These are phyloP conservation scores for Fusarium torulosum DNA, from an alignment of 2,329 filamentous ascomycete genomes.

Conservation along the genomic window DNA sequence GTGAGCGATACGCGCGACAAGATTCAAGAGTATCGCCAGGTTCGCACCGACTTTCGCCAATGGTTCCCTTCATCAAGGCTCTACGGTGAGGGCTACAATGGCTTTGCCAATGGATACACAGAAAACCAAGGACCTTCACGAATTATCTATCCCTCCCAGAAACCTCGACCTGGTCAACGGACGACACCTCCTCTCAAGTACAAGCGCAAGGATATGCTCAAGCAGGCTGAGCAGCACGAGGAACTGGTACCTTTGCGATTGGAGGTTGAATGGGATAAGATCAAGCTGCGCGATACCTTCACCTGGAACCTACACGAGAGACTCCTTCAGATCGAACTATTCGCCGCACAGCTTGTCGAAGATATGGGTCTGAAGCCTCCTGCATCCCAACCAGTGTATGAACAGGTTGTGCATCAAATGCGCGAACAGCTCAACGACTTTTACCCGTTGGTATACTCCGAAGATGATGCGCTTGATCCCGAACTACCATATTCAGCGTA, in stretches of 20 bases:
- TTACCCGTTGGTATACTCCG: slow-evolving; percentile 89
- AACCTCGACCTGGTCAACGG: slow-evolving; percentile 81
- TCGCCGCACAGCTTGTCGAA: slow-evolving; percentile 90
- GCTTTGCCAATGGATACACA: slow-evolving; percentile 89
- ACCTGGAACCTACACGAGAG: slow-evolving; percentile 98
- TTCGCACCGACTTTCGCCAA: slow-evolving; percentile 67
- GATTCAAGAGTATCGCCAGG: slow-evolving; percentile 75
- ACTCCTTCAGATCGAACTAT: slow-evolving; percentile 81
- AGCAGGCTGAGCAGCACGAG: slow-evolving; percentile 90
- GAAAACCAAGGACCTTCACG: slow-evolving; percentile 75
- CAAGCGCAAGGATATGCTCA: slow-evolving; percentile 81
- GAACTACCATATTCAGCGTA: slow-evolving; percentile 92
- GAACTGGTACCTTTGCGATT: slow-evolving; percentile 91
- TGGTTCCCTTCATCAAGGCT: slow-evolving; percentile 69
- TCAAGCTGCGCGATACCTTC: slow-evolving; percentile 96
- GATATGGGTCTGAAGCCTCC: slow-evolving; percentile 86
- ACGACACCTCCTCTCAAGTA: slow-evolving; percentile 80
- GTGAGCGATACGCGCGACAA: slow-evolving; percentile 74
- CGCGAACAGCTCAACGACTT: slow-evolving; percentile 93
- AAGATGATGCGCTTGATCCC: slow-evolving; percentile 90
- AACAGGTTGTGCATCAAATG: slow-evolving; percentile 76
- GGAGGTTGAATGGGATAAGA: slow-evolving; percentile 95
- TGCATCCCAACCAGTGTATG: slow-evolving; percentile 71
- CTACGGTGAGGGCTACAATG: slow-evolving; percentile 83
- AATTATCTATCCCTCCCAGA: slow-evolving; percentile 83